phyloP scores from a whole-genome alignment of 371 early-diverging fungal genomes.

The Mucor saturninus region DNA sequence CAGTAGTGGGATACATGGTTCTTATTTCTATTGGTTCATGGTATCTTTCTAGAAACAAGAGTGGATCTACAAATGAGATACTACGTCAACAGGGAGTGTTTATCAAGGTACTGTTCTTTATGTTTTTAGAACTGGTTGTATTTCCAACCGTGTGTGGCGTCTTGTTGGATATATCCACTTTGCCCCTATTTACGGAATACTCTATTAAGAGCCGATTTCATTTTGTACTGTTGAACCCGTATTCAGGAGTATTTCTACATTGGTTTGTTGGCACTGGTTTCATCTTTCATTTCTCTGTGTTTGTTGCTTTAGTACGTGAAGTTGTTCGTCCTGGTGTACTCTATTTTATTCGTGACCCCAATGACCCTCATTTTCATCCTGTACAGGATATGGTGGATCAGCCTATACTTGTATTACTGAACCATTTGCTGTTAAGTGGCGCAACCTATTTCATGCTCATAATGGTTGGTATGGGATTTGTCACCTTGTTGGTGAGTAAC shows the following conservation, averaged over 20 bases:
- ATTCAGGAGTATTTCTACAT: slow-evolving; percentile 75
- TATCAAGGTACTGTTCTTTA: slow-evolving; percentile 71
- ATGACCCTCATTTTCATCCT: slow-evolving; percentile 86
- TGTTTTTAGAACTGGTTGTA: slow-evolving; percentile 75
- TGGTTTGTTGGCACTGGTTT: slow-evolving; percentile 90
- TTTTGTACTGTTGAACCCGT: slow-evolving; percentile 62
- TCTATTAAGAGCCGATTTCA: slow-evolving; percentile 57
- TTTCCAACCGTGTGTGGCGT: slow-evolving; percentile 87
- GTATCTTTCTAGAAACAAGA: slow-evolving; percentile 37
- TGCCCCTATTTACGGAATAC: slow-evolving; percentile 69
- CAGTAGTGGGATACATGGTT: slow-evolving; percentile 38
- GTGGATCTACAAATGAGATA: slow-evolving; percentile 43
- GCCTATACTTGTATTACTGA: slow-evolving; percentile 66
- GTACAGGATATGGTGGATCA: slow-evolving; percentile 84
- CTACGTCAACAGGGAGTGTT: slow-evolving; percentile 56
- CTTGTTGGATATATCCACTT: slow-evolving; percentile 75
- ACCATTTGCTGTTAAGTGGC: slow-evolving; percentile 71
- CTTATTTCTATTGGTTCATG: slow-evolving; percentile 41
- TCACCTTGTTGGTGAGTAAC: slow-evolving; percentile 34
- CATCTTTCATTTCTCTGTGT: slow-evolving; percentile 84
- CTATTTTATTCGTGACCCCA: slow-evolving; percentile 93
- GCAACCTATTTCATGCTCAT: slow-evolving; percentile 78
- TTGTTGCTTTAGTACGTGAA: slow-evolving; percentile 72
- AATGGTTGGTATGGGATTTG: slow-evolving; percentile 64
- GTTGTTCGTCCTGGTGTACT: slow-evolving; percentile 87